Evolutionary conservation across 2,329 filamentous ascomycete species (phyloP), one percentile per base, ranked within the genome.

Genomic region (Diaporthe helianthi): DNA sequence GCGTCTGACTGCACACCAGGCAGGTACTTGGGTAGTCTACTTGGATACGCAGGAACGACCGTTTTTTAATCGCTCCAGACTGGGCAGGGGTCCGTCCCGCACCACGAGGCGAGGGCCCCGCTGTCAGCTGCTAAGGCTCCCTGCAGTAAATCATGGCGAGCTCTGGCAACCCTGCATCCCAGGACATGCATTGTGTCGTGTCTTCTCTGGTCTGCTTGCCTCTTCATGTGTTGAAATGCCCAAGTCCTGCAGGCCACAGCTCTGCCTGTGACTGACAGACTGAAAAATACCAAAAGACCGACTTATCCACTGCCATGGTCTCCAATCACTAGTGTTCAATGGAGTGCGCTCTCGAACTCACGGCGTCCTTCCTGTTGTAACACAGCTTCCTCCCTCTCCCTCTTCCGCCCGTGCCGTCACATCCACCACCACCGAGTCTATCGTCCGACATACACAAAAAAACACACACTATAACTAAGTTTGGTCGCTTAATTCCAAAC

Each of bases 241-340:
- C n/a, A 29, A 63, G n/a, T 49, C 29, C 44, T 36, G 41, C 58
- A 63, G 58, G 58, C 44, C 29, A 49, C 58, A 63, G 58, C 58
- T 63, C 29, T 63, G 58, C 44, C 58, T 63, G 58, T 63, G 58
- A 63, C 58, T 36, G 54, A 33, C n/a, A 36, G 51, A 69, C 29
- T 17, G 29, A 15, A 17, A 15, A 15, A 38, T 15, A 36, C 38
- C 3, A 13, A 44, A 19, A 44, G 4, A 15, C 22, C 12, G 15
- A 19, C 6, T n/a, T 31, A 13, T 47, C 49, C n/a, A 54, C 53
- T 44, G 47, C 13, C 19, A 41, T 44, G 52, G 44, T 38, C 29
- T 38, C 22, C 44, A 29, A 47, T n/a, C 53, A 52, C 54, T 49
- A 19, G 26, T 47, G 46, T 29, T 60, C 61, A 49, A 71, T 67